phyloP scores from a whole-genome alignment of 495 filamentous ascomycete genomes.

The Penicillium pulvis region DNA sequence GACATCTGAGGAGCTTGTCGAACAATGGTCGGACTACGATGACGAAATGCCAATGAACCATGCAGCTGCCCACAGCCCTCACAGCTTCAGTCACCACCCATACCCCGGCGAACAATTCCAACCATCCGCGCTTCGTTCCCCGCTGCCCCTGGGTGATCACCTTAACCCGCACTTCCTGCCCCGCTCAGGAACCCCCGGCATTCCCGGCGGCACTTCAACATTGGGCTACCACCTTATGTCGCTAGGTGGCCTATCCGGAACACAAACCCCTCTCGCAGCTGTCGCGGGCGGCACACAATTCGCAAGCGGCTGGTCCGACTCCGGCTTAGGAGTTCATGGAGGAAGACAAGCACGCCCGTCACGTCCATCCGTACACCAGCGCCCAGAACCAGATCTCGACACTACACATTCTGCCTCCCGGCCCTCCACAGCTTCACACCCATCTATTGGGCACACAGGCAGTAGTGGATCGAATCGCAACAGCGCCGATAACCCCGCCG shows the following conservation, averaged over 20 bases:
- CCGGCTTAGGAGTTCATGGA: slow-evolving; percentile 25
- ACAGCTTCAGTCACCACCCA: slow-evolving; percentile 28
- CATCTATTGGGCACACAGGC: slow-evolving; percentile 33
- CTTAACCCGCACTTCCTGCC: slow-evolving; percentile 63
- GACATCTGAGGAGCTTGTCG: slow-evolving; percentile 39
- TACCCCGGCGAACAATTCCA: slow-evolving; percentile 33
- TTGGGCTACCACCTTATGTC: slow-evolving; percentile 87
- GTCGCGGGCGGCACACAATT: slow-evolving; percentile 71
- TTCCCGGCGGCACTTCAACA: slow-evolving; percentile 84
- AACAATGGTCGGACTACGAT: slow-evolving; percentile 37
- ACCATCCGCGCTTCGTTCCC: slow-evolving; percentile 43
- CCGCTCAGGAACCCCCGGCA: slow-evolving; percentile 70
- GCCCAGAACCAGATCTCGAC: slow-evolving; percentile 36
- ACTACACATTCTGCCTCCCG: slow-evolving; percentile 41
- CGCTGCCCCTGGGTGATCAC: slow-evolving; percentile 50
- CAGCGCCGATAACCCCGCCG: slow-evolving; percentile 17
- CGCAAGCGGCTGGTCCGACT: slow-evolving; percentile 53
- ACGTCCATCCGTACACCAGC: slow-evolving; percentile 17
- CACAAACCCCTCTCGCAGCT: slow-evolving; percentile 83
- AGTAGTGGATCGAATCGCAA: slow-evolving; percentile 31
- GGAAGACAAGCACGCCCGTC: slow-evolving; percentile 13
- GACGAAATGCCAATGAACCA: slow-evolving; percentile 37
- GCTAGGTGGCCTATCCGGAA: slow-evolving; percentile 72
- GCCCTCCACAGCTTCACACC: slow-evolving; percentile 45
- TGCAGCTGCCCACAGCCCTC: slow-evolving; percentile 21